Evolutionary conservation across 768 basidiomycete genomes (phyloP), one percentile per base, ranked within the genome.

Genomic region (Mycena rebaudengoi): DNA sequence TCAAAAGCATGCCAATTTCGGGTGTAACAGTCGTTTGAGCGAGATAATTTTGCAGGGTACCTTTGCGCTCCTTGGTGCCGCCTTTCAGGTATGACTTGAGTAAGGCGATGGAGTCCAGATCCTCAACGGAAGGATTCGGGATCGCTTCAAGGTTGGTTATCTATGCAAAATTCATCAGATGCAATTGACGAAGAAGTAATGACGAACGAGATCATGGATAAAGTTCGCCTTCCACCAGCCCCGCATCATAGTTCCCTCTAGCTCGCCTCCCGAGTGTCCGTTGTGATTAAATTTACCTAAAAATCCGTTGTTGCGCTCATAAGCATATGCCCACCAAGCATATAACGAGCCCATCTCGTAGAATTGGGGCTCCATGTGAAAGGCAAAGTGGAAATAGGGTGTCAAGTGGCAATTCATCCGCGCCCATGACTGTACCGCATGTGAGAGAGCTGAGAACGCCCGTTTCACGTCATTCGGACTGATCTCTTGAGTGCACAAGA

Each of bases 191-290:
- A 37, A 39, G 21, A 32, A 43, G 53, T n/a, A 5, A 35, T 37
- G 23, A 65, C 44, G 30, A 23, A 70, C 69, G 16, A 70, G 55
- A 43, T 69, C 61, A 8, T 54, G 52, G 23, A 70, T 64, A 7
- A 62, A 37, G n/a, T 54, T 50, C 8, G 50, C 48, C 43, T 69
- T 69, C 64, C 64, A 65, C 67, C 67, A 69, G 7, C 60, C 50
- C 18, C 68, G 60, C 69, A 70, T 70, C 67, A 69, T 69, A 13
- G 69, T 70, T 3, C 53, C 64, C 32, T 70, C 69, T 12, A 70
- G 32, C 51, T 70, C 67, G 13, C 69, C 69, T 4, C 69, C 69
- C 12, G 67, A 16, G 40, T 68, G 70, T 8, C 70, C 65, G 26
- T 71, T 71, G 35, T 65, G 52, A 21, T 71, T 67, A 32, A 67